Evolutionary conservation across 2,329 filamentous ascomycete genomes (phyloP).

Genomic region (Geosmithia flava): DNA sequence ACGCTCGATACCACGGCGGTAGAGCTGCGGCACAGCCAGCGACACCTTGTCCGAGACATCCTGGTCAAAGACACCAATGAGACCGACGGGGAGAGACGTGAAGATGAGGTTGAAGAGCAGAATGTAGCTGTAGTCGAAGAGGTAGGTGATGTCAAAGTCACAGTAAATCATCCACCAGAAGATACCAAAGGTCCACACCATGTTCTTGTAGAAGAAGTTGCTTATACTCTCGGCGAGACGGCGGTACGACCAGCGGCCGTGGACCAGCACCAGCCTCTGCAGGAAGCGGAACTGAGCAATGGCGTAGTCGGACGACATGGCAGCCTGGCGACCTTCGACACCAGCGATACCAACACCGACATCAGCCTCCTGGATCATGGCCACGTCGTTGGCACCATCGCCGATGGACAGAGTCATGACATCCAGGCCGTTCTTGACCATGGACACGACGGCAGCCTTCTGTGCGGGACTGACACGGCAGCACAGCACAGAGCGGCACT

Average conservation of each 20-base stretch:
- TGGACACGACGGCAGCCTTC: constrained; percentile 89
- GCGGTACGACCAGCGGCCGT: constrained; percentile 93
- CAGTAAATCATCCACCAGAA: constrained; percentile 98
- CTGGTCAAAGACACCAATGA: constrained; percentile 95
- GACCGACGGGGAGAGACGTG: constrained; percentile 84
- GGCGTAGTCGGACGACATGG: constrained; percentile 93
- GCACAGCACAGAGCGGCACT: constrained; percentile 92
- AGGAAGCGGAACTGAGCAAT: constrained; percentile 91
- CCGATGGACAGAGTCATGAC: constrained; percentile 93
- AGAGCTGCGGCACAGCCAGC: constrained; percentile 86
- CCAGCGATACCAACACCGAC: constrained; percentile 94
- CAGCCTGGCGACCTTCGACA: constrained; percentile 82
- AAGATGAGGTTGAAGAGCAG: constrained; percentile 94
- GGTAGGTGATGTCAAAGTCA: constrained; percentile 91
- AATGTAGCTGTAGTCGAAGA: constrained; percentile 97
- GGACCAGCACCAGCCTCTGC: constrained; percentile 73
- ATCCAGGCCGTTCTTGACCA: constrained; percentile 91
- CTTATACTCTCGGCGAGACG: constrained; percentile 85
- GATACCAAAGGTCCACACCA: constrained; percentile 91
- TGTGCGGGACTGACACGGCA: constrained; percentile 95
- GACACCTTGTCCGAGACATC: constrained; percentile 93
- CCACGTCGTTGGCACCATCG: constrained; percentile 90
- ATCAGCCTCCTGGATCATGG: constrained; percentile 96
- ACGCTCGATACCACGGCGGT: constrained; percentile 88
- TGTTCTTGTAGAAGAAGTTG: constrained; percentile 99